Percentiles rank a stretch among this genome's conserved stretches.
Evolutionary conservation across 2,329 filamentous ascomycete species (phyloP).

Genomic region (Trichothecium roseum): DNA sequence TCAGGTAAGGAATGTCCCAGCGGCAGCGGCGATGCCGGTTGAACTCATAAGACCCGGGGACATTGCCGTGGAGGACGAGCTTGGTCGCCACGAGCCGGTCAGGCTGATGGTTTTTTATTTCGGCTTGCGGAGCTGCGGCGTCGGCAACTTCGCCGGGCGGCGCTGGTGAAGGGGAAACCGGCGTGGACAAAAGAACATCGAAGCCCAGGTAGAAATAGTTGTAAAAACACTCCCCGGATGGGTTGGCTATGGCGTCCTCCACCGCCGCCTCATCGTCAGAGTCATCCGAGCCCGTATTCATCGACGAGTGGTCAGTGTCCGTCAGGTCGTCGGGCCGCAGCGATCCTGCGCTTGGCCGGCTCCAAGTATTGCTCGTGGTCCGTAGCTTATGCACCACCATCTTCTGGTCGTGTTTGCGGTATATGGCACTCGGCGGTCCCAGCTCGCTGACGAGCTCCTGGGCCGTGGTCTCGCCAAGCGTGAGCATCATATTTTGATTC

Average conservation of each 20-base stretch:
- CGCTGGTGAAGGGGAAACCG: conserved; percentile 51
- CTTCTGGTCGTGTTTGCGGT: conserved; percentile 79
- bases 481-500: conserved; percentile 57
- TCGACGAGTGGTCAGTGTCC: conserved; percentile 68
- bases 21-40: conserved; percentile 85
- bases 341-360: conserved; percentile 32
- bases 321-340: conserved; percentile 46
- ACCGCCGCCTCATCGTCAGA: conserved; percentile 47
- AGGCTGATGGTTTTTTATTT: conserved; percentile 30
- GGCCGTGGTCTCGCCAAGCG: conserved; percentile 75
- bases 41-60: conserved; percentile 93
- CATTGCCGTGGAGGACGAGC: conserved; percentile 85
- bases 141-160: conserved; percentile 36
- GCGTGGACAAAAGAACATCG: conserved; percentile 80
- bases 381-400: conserved; percentile 73
- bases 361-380: conserved; percentile 38
- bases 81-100: conserved; percentile 79
- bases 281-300: conserved; percentile 57
- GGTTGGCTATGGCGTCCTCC: conserved; percentile 40
- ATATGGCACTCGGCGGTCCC: conserved; percentile 87
- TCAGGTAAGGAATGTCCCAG: conserved; percentile 64
- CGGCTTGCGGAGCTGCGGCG: conserved; percentile 5
- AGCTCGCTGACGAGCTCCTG: conserved; percentile 87
- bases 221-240: conserved; percentile 76
- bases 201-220: conserved; percentile 97